Base-by-base conservation (phyloP, 495 filamentous ascomycete species). In the Podospora conica region DNA sequence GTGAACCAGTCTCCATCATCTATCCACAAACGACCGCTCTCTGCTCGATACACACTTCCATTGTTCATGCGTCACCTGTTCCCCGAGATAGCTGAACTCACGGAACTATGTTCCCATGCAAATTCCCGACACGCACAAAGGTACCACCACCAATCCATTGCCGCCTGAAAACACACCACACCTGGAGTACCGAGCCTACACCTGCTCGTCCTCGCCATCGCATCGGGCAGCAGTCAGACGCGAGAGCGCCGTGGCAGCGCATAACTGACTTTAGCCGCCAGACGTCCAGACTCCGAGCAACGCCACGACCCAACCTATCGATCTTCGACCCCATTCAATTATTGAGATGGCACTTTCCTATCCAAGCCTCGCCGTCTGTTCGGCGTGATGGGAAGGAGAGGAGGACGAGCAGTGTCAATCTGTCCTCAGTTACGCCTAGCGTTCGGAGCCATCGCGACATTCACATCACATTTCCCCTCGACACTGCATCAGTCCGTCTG, bases 401-500 rank as follows among this genome's bases (percentile, higher is more conserved):
- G 40, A 61, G 21, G 59, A 48, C 29, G 55, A 1, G 15, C 9
- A 64, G 24, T 54, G 60, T 54, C 31, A 59, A 59, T 59, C 58
- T 23, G 33, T 25, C 53, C 61, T 63, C 23, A 28, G 48, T 63
- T 55, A 24, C 61, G 61, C 25, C 23, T 55, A 54, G 61, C 61
- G 61, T 63, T 63, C 24, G n/a, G 40, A 24, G 59, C 15, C 29
- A 15, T 40, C 59, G 53, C 23, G 40, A 24, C 59, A 31, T 33
- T 61, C 59, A 61, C 59, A 61, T 53, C 29, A 29, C 48, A 54
- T 48, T 48, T 22, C 48, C 48, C 53, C 61, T 55, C 23, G 23
- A 25, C 55, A 53, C 61, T 63, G 53, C 61, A 63, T 55, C 61
- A 57, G 55, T 63, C 61, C 48, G 25, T 28, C n/a, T 10, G 58